Evolutionary conservation across 1,284 basidiomycete species (phyloP), one percentile per base, ranked within the genome.

Genomic region (Testicularia cyperi): DNA sequence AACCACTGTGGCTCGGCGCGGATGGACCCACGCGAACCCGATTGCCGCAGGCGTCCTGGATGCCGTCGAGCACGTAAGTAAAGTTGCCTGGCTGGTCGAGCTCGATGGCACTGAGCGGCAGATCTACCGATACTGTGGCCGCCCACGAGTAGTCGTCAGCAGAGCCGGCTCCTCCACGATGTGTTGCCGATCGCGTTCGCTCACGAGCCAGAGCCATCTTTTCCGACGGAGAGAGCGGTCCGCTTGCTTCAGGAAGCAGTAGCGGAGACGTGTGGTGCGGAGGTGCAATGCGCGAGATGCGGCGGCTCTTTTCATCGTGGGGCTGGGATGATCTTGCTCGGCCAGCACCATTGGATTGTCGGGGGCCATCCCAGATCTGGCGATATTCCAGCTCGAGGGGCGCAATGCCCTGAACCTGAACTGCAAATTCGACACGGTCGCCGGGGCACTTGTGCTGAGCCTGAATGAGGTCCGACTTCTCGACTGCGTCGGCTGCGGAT

Each of bases 11-110:
- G 36, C 9, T 52, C 38, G 12, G 41, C 7, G 10, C 40, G 38
- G 13, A 52, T 38, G 18, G 37, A 24, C 20, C 33, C 6, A 35
- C 18, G 10, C 22, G 8, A 1, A 68, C 62, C 4, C 44, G 39
- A 32, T 72, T 75, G 13, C 72, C 73, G 24, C 73, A 75, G 9
- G 70, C 72, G 29, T 75, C 73, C n/a, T 47, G 46, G 19, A 75
- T 65, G 24, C 40, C 44, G 21, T 55, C 48, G 26, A 75, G 55
- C n/a, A 37, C 48, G 33, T 68, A 71, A 2, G 54, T 42, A 37
- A 72, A 70, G 25, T 48, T 55, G 34, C 73, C 73, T 0, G 71
- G 41, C 8, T 28, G 43, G 5, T 48, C 46, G 5, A 70, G 53
- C 29, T 70, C 64, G 36, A 74, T 52, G 23, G 56, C 56, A 33